Base-by-base conservation (phyloP, 805 yeast genomes). In the Pichia occidentalis region DNA sequence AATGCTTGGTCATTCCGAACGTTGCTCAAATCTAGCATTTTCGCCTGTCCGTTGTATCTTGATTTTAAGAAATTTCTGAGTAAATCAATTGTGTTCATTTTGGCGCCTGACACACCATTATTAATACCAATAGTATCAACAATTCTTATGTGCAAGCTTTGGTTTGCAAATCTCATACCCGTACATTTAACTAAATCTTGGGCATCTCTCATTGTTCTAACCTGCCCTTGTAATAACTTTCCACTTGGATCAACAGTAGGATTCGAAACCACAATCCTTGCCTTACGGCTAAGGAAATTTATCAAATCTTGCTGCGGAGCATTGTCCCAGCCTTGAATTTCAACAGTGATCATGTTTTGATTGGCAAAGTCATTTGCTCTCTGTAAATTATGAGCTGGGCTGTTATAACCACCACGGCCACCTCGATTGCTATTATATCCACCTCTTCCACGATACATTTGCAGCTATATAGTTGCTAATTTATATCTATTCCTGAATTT, bases 101-200 rank as follows among this genome's bases (percentile, higher is more conserved):
- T 34, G 19, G 38, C 26, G 10, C 9, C n/a, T 23, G 6, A 11
- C 2, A n/a, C 18, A 2, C 53, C 21, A 32, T 29, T 27, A 4
- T 68, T 58, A 7, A 48, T 47, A 20, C 50, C 54, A 29, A 40
- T 33, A 32, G 37, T 48, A 24, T 51, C 52, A 27, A 44, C 39
- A 11, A 71, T 63, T 34, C 67, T 63, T 44, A 88, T 70, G 44
- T 67, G 69, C 49, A 88, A 65, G 3, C 75, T 53, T 33, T 75
- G 71, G 8, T 92, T 90, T 1, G 95, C 94, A 64, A 85, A 87
- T 42, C 78, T 67, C 35, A 81, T 77, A n/a, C 95, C 95, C 29
- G 71, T 67, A 73, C 81, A 79, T 43, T 70, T 73, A 29, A 64
- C 56, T 34, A 86, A 60, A 6, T 66, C 70, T 16, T 72, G 67